A percentile compares a stretch with the other conserved stretches of the same genome.
Conservation (phyloP, 768 basidiomycete species). For the Fomitopsis pulvina region DNA sequence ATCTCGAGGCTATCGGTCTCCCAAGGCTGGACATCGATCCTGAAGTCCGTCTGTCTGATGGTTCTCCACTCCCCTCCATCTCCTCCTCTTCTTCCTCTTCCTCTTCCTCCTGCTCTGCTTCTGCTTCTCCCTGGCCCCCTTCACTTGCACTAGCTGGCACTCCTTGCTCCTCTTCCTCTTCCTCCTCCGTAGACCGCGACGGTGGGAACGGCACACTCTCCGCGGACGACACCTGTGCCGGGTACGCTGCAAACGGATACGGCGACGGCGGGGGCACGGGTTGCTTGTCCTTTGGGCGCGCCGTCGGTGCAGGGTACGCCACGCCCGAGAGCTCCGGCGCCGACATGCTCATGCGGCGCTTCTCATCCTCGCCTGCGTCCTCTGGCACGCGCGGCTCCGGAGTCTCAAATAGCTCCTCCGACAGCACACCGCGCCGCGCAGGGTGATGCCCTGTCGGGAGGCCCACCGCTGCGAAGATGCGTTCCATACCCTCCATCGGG, state of each 20-base stretch:
- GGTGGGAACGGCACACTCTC: conserved; percentile 76
- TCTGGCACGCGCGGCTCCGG: conserved; percentile 30
- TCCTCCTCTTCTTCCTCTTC: conserved; percentile 30
- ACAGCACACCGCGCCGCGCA: conserved; percentile 51
- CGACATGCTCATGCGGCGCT: conserved; percentile 9
- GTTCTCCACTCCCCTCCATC: conserved; percentile 37
- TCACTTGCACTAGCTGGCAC: conserved; percentile 8
- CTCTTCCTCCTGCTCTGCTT: conserved; percentile 39
- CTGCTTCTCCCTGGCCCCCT: conserved; percentile 29
- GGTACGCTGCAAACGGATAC: conserved; percentile 65
- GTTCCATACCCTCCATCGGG: conserved; percentile 51
- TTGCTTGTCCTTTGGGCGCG: conserved; percentile 43
- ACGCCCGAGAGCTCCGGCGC: conserved; percentile 31
- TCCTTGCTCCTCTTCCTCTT: conserved; percentile 23
- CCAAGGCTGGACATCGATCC: conserved; percentile 85
- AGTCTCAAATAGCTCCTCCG: conserved; percentile 56
- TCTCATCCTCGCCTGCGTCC: conserved; percentile 15
- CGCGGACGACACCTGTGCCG: conserved; percentile 54
- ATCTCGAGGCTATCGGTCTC: conserved; percentile 62
- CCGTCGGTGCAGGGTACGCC: conserved; percentile 36
- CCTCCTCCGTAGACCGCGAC: conserved; percentile 37
- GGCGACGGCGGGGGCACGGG: conserved; percentile 34
- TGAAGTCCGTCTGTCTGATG: conserved; percentile 55
- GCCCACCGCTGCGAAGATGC: conserved; percentile 51
- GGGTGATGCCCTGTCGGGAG: conserved; percentile 44